These are phyloP conservation scores for Hypoxylon sp. DNA, from an alignment of 2,329 filamentous ascomycete genomes.

Conservation along the genomic window DNA sequence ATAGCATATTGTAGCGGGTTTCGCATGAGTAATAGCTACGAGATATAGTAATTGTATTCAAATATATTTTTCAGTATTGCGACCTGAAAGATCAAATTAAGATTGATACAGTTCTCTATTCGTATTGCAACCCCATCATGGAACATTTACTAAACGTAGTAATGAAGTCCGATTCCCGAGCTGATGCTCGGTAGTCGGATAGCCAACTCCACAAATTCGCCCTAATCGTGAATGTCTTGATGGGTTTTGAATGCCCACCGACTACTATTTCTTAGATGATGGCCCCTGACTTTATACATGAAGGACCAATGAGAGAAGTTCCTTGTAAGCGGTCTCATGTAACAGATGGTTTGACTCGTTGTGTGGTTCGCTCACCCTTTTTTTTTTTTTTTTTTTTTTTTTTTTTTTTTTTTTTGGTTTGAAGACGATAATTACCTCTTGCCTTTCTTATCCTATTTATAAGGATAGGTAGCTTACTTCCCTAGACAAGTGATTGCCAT, in stretches of 20 bases:
- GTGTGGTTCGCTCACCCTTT: neutral
- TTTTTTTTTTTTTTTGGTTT: too few relatives aligned
- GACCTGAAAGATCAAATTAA: too few relatives aligned
- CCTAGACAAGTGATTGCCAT: neutral
- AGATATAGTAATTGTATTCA: too few relatives aligned
- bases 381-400: too few relatives aligned
- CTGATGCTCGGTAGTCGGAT: conserved; percentile 25
- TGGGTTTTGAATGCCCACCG: neutral
- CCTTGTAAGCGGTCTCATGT: neutral
- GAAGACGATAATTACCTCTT: neutral
- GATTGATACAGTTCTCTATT: too few relatives aligned
- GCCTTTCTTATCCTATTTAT: neutral
- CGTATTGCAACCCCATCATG: neutral
- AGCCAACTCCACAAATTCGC: conserved; percentile 6
- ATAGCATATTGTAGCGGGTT: too few relatives aligned
- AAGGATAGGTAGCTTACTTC: neutral
- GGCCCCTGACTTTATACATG: neutral
- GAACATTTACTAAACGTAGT: conserved; percentile 3
- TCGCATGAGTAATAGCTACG: too few relatives aligned
- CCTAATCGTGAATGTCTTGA: conserved; percentile 8
- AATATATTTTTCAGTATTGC: too few relatives aligned
- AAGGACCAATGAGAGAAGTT: neutral
- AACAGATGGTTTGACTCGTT: neutral
- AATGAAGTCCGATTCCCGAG: conserved; percentile 23
- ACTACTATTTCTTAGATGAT: neutral